Evolutionary conservation across 768 basidiomycete genomes (phyloP).

Genomic region (Podaxis sp.): DNA sequence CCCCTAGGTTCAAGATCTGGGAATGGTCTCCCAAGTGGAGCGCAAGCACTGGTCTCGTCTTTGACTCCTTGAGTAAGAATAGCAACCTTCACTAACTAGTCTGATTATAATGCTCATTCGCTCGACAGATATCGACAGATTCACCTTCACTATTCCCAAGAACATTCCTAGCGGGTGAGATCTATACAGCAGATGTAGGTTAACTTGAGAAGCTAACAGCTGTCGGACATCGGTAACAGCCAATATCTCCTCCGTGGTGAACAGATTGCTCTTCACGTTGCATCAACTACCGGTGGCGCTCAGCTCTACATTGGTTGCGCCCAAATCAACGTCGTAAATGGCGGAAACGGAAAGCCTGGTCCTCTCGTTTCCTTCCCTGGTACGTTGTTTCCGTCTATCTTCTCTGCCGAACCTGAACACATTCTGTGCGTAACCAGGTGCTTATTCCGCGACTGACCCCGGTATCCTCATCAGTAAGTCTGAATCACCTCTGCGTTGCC

Average conservation of each 20-base stretch:
- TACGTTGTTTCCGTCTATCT: constrained; percentile 9
- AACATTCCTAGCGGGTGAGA: constrained; percentile 31
- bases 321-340: constrained; percentile 34
- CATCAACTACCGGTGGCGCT: constrained; percentile 27
- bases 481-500: background rate
- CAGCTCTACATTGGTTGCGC: constrained; percentile 40
- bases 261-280: constrained; percentile 37
- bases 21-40: constrained; percentile 35
- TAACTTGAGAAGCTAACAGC: background rate
- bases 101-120: background rate
- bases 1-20: constrained; percentile 41
- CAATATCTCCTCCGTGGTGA: constrained; percentile 35
- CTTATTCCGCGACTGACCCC: background rate
- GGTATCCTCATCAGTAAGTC: background rate
- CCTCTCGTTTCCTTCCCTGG: constrained; percentile 36
- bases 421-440: background rate
- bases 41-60: constrained; percentile 29
- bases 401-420: background rate
- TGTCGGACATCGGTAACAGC: constrained; percentile 7
- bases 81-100: background rate
- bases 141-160: constrained; percentile 35
- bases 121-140: constrained; percentile 27
- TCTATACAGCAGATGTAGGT: background rate
- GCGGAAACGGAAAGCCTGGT: constrained; percentile 30
- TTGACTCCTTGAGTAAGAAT: constrained; percentile 28